Percentiles rank a stretch among this genome's conserved stretches.
Evolutionary conservation across 164 flowering plant species (phyloP).

Genomic region (grape (Vitis vinifera)): DNA sequence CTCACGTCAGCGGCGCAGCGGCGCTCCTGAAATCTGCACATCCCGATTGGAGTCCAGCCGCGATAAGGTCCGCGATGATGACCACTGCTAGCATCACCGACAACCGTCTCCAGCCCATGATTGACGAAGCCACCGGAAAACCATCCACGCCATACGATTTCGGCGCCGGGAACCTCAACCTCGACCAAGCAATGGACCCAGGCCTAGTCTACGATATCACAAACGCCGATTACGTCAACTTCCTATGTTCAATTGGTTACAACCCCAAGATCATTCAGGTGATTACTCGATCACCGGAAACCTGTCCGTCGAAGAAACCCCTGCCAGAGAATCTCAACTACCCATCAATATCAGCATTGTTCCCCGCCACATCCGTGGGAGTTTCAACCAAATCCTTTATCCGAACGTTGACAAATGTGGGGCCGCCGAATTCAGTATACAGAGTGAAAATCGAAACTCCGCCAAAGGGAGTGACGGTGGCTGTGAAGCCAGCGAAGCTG

Average conservation of each 20-base stretch:
- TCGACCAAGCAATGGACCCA: conserved; percentile 73
- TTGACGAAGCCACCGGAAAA: conserved; percentile 69
- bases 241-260: conserved; percentile 71
- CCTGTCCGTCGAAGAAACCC: conserved; percentile 45
- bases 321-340: conserved; percentile 74
- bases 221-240: conserved; percentile 52
- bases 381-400: conserved; percentile 43
- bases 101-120: conserved; percentile 43
- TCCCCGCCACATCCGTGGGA: conserved; percentile 32
- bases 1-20: conserved; percentile 86
- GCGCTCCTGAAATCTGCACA: conserved; percentile 79
- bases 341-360: conserved; percentile 67
- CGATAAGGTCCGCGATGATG: conserved; percentile 81
- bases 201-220: conserved; percentile 71
- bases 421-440: conserved; percentile 57
- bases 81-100: conserved; percentile 56
- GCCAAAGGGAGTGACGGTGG: conserved; percentile 56
- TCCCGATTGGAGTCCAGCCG: conserved; percentile 82
- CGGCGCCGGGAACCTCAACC: conserved; percentile 71
- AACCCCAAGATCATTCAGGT: conserved; percentile 58
- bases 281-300: conserved; percentile 47
- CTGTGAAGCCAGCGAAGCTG: conserved; percentile 64
- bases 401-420: conserved; percentile 77
- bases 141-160: conserved; percentile 55
- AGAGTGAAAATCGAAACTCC: conserved; percentile 38